Evolutionary conservation across 2,329 filamentous ascomycete genomes (phyloP).

Genomic region (Curvularia verruculosa): DNA sequence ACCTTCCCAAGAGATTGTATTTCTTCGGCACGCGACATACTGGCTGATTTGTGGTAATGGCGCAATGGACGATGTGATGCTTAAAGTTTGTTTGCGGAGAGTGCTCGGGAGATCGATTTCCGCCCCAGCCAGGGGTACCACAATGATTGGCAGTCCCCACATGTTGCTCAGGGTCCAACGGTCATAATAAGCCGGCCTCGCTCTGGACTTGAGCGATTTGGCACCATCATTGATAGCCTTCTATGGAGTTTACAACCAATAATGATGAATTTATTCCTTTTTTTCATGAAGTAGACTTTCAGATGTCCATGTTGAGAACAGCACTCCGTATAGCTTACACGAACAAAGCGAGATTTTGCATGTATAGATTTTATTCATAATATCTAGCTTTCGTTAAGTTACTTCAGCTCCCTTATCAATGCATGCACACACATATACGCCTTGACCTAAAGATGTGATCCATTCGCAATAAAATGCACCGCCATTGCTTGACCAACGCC

Average conservation of each 20-base stretch:
- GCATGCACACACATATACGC: neutral
- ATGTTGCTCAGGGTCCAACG: conserved; percentile 19
- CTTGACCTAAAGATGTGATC: neutral
- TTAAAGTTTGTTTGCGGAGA: conserved; percentile 25
- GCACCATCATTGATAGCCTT: neutral
- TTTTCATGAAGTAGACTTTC: neutral
- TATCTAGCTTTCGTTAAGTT: neutral
- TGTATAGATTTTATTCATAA: neutral
- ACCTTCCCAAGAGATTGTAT: conserved; percentile 52
- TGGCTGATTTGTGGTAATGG: conserved; percentile 13
- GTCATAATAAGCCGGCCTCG: neutral
- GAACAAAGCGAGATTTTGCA: neutral
- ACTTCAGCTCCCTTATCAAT: neutral
- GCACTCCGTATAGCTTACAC: neutral
- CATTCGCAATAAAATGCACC: neutral
- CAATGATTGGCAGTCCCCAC: conserved; percentile 16
- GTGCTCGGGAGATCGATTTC: conserved; percentile 22
- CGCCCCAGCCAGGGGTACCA: conserved; percentile 19
- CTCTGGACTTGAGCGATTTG: neutral
- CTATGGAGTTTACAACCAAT: neutral
- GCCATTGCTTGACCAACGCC: conserved; percentile 8
- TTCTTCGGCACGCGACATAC: conserved; percentile 26
- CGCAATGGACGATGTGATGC: conserved; percentile 18
- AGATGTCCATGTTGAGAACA: neutral
- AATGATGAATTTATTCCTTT: neutral